Percentiles rank a stretch among this genome's conserved stretches.
phyloP scores from a whole-genome alignment of 352 stramenopile genomes.

The Phytophthora sojae region DNA sequence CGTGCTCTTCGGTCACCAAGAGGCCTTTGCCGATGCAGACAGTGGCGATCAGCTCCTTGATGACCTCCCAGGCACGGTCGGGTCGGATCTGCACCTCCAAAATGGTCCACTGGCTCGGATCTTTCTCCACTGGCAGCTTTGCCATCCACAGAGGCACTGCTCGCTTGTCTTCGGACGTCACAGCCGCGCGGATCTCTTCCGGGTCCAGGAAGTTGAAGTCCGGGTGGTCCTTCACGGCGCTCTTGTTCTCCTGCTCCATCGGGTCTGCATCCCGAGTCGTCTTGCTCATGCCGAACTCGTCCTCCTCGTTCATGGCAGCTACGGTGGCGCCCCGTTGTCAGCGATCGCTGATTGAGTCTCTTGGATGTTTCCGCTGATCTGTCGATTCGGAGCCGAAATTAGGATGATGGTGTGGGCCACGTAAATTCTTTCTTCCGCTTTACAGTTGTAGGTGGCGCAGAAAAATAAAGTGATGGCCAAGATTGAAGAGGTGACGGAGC shows the following conservation, averaged over 20 bases:
- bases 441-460: too few relatives aligned
- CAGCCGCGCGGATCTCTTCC: slow-evolving; percentile 41
- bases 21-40: slow-evolving; percentile 83
- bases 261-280: slow-evolving; percentile 65
- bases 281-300: slow-evolving; percentile 81
- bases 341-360: background rate
- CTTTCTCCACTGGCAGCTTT: slow-evolving; percentile 63
- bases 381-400: background rate
- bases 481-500: slow-evolving; percentile 44
- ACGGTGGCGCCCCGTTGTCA: too few relatives aligned
- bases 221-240: slow-evolving; percentile 69
- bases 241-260: slow-evolving; percentile 64
- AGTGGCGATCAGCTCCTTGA: slow-evolving; percentile 83
- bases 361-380: background rate
- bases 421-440: background rate
- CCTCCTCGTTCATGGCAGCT: slow-evolving; percentile 54
- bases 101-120: slow-evolving; percentile 73
- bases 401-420: background rate
- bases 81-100: slow-evolving; percentile 75
- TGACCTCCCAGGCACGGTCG: slow-evolving; percentile 74
- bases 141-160: slow-evolving; percentile 63
- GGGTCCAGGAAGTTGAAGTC: slow-evolving; percentile 69
- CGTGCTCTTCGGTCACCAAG: slow-evolving; percentile 60
- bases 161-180: slow-evolving; percentile 39
- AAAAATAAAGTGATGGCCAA: slow-evolving; percentile 26